Evolutionary conservation across 805 yeast genomes (phyloP).

Genomic region (Kazachstania kunashirensis): DNA sequence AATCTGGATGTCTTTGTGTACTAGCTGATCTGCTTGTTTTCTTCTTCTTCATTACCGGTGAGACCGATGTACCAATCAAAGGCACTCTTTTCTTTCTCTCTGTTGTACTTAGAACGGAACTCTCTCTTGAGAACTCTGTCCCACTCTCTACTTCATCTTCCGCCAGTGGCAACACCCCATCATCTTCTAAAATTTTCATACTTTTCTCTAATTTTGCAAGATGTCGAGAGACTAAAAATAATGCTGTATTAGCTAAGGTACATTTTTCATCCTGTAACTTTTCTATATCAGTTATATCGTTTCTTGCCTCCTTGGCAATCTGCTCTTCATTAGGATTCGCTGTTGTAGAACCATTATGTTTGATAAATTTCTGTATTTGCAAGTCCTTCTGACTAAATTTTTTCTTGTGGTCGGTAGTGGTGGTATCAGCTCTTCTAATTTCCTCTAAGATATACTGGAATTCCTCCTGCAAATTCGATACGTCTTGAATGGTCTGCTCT

Average conservation of each 20-base stretch:
- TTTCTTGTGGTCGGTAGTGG: constrained; percentile 54
- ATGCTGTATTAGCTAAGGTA: constrained; percentile 70
- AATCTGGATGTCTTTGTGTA: constrained; percentile 3
- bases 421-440: constrained; percentile 57
- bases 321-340: constrained; percentile 75
- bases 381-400: constrained; percentile 62
- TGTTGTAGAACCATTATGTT: constrained; percentile 70
- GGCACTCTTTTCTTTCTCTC: constrained; percentile 17
- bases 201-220: constrained; percentile 63
- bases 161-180: constrained; percentile 63
- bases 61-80: constrained; percentile 10
- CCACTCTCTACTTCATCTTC: constrained; percentile 32
- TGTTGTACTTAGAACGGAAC: constrained; percentile 16
- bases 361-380: constrained; percentile 74
- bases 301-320: constrained; percentile 53
- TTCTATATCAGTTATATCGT: constrained; percentile 52
- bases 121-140: constrained; percentile 25
- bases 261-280: constrained; percentile 70
- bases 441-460: constrained; percentile 73
- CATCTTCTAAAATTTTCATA: constrained; percentile 63
- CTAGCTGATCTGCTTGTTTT: constrained; percentile 12
- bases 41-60: constrained; percentile 15
- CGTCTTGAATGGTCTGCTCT: constrained; percentile 61
- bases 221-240: constrained; percentile 69
- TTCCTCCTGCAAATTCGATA: constrained; percentile 83